Base-by-base conservation (phyloP, 192 early-diverging fungal species). In the Phycomyces blakesleeanus region DNA sequence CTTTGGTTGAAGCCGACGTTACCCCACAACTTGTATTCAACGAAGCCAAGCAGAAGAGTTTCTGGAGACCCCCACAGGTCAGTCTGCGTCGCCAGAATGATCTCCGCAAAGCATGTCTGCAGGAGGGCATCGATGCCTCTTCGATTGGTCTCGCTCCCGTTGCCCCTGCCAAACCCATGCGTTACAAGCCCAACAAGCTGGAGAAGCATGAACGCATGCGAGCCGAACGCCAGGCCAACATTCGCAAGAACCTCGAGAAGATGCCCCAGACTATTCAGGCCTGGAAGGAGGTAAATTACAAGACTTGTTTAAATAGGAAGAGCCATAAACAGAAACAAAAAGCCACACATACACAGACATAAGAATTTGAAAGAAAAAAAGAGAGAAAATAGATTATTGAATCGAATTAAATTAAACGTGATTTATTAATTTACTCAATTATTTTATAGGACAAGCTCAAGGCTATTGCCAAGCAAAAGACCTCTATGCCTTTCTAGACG, bases 21-120 rank as follows among this genome's bases (percentile, higher is more conserved):
- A 56, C 51, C 26, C 61, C 74, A 3, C 58, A 61, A 18, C 26
- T 76, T 42, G 68, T 71, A 4, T 51, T 56, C 29, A 76, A 76
- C 38, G 56, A 61, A 41, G 44, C 24, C 41, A 76, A 64, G 12
- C 50, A 63, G 39, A 76, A 76, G 26, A 53, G 37, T n/a, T 65
- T 57, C 61, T 89, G 85, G 83, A 72, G 78, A 56, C 69, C 75
- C 0, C 71, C 81, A 3, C 61, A 66, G 54, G 67, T 86, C 42
- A 77, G 79, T 49, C 65, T 70, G 49, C 81, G 87, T 16, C 67
- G 67, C 37, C 84, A 87, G 38, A 81, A 78, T 15, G 84, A 85
- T 55, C 51, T 89, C 50, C 80, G 87, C 64, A 89, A 89, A 61
- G 80, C 81, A 15, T 86, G 81, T 57, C 20, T 84, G 14, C 29